Percentiles rank a stretch among this genome's conserved stretches.
These are phyloP conservation scores for Tuber magnatum DNA, from an alignment of 495 filamentous ascomycete species.

Conservation along the genomic window DNA sequence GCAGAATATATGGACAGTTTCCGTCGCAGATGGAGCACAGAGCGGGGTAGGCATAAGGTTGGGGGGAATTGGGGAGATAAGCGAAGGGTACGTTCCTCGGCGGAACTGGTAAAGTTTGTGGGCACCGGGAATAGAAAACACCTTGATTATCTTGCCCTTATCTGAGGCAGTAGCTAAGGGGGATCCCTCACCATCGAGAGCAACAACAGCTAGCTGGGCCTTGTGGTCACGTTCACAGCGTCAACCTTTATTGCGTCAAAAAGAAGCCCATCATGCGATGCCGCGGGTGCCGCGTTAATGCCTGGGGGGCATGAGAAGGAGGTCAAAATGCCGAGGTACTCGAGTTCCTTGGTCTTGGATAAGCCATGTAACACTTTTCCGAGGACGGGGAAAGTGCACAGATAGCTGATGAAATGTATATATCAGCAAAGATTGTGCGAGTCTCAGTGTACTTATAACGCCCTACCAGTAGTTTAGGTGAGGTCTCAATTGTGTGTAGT, in stretches of 20 bases:
- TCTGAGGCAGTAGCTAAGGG: constrained; percentile 90
- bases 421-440: constrained; percentile 12
- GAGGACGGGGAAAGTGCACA: constrained; percentile 88
- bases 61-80: constrained; percentile 99
- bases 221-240: constrained; percentile 86
- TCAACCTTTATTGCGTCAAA: constrained; percentile 81
- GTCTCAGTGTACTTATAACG: background rate
- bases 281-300: constrained; percentile 65
- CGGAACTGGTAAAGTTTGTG: constrained; percentile 94
- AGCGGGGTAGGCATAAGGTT: constrained; percentile 90
- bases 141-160: constrained; percentile 92
- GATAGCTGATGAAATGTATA: constrained; percentile 54
- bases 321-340: constrained; percentile 53
- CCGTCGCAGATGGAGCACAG: constrained; percentile 88
- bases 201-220: constrained; percentile 77
- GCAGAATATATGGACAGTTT: constrained; percentile 96
- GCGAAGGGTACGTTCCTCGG: constrained; percentile 83
- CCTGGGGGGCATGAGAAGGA: constrained; percentile 77
- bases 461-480: constrained; percentile 72
- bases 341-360: constrained; percentile 76
- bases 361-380: constrained; percentile 90
- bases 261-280: constrained; percentile 84
- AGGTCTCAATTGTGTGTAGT: constrained; percentile 80
- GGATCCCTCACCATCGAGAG: constrained; percentile 84
- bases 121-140: constrained; percentile 81